Evolutionary conservation across 345 rosid species (phyloP), one percentile per base, ranked within the genome.

Genomic region (Sonneratia alba): DNA sequence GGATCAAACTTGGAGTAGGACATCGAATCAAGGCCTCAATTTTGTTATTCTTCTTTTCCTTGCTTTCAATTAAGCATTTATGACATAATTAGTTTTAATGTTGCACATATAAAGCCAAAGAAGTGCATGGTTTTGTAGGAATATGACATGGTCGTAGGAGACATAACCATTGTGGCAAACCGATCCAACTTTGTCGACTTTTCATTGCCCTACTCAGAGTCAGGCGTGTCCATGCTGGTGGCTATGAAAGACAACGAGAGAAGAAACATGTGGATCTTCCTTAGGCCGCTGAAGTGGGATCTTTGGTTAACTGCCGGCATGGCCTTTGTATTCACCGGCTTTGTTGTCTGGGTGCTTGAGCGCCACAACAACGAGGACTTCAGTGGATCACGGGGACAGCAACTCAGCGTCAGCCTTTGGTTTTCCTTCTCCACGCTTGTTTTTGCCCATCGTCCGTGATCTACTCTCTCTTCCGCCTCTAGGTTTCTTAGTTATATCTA

Each of bases 201-300:
- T 71, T 85, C 96, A 3, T 48, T 91, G 63, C 98, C 97, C 0
- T 93, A 75, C 77, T 78, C 91, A 6, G 89, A 88, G 57, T 83
- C 93, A 0, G 93, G 96, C 9, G 92, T 84, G 66, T 76, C 80
- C 40, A 77, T 83, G 84, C 74, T 86, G 37, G 90, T 82, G 72
- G 65, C 71, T 43, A 73, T 74, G 0, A 21, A 74, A 64, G 63
- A 71, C 0, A 70, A 76, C 14, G 74, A 16, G 36, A 66, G 68
- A 49, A 81, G 67, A 57, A 76, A 82, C 67, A 70, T 76, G 62
- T 85, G 89, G 91, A 78, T 81, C 56, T 89, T 87, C 78, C 72
- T 84, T 10, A 72, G 83, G 73, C 95, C 95, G 4, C 74, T 85
- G 12, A 79, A 78, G 19, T 49, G 27, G 75, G 72, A 78, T 18